phyloP scores from a whole-genome alignment of 305 asterid species.

The Solanum aculeatissimum region DNA sequence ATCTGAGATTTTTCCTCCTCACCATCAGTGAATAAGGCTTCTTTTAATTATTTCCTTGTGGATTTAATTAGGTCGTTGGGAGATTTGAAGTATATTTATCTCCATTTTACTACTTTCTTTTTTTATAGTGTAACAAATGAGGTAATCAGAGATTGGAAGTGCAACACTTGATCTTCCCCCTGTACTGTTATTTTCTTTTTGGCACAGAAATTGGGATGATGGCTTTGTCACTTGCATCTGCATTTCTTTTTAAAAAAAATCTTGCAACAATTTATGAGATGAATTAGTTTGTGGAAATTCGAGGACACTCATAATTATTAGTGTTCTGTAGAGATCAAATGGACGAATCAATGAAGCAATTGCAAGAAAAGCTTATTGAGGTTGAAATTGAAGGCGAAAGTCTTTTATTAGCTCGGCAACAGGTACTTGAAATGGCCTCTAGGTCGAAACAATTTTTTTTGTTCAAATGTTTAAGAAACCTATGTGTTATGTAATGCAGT shows the following conservation, averaged over 20 bases:
- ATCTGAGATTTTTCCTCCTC: background rate
- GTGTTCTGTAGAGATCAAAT: slow-evolving; percentile 5
- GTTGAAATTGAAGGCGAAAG: slow-evolving; percentile 77
- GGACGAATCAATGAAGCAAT: slow-evolving; percentile 45
- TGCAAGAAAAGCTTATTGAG: slow-evolving; percentile 41
- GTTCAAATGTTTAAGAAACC: background rate
- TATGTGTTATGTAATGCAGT: slow-evolving; percentile 30
- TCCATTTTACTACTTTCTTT: background rate
- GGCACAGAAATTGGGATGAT: background rate
- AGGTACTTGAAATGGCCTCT: slow-evolving; percentile 26
- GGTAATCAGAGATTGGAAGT: background rate
- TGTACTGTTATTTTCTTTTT: background rate
- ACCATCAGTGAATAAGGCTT: background rate
- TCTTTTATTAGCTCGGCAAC: slow-evolving; percentile 65
- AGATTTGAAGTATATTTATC: background rate
- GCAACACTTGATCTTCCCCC: background rate
- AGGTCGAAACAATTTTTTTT: background rate
- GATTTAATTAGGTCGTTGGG: background rate
- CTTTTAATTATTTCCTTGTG: background rate
- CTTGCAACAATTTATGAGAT: background rate
- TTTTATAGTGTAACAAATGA: background rate
- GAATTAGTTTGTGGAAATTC: background rate
- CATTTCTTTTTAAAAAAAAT: background rate
- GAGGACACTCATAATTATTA: background rate
- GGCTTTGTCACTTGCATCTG: background rate